Percentiles rank a stretch among this genome's conserved stretches.
These are phyloP conservation scores for Verticillium nubilum DNA, from an alignment of 2,329 filamentous ascomycete genomes.

Conservation along the genomic window DNA sequence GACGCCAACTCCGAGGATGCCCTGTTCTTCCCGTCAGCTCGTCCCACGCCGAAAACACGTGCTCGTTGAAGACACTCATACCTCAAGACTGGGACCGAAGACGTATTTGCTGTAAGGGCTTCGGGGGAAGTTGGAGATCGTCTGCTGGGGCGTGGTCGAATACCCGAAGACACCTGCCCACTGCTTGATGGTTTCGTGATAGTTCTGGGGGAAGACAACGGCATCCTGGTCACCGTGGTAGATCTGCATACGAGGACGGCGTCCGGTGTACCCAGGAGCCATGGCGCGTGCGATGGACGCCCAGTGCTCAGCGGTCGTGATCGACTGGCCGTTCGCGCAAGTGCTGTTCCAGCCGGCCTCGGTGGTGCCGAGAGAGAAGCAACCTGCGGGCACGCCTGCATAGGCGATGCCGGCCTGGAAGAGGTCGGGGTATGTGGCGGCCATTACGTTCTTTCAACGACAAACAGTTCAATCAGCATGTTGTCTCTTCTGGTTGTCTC, in stretches of 20 bases:
- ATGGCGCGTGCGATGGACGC: slow-evolving; percentile 35
- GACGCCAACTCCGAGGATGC: slow-evolving; percentile 8
- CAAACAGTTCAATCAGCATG: neutral
- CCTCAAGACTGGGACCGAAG: slow-evolving; percentile 27
- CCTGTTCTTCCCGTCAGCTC: slow-evolving; percentile 1
- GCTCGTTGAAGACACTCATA: neutral
- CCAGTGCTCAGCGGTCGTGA: slow-evolving; percentile 34
- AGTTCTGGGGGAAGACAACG: slow-evolving; percentile 47
- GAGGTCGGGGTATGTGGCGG: slow-evolving; percentile 49
- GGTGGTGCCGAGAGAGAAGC: slow-evolving; percentile 39
- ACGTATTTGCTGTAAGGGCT: slow-evolving; percentile 31
- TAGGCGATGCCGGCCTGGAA: slow-evolving; percentile 47
- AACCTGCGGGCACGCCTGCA: slow-evolving; percentile 50
- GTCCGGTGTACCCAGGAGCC: slow-evolving; percentile 44
- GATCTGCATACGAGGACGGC: slow-evolving; percentile 49
- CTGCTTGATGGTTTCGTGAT: slow-evolving; percentile 51
- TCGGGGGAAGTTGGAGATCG: slow-evolving; percentile 25
- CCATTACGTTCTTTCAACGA: slow-evolving; percentile 33
- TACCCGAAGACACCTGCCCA: slow-evolving; percentile 46
- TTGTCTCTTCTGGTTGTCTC: too few species aligned
- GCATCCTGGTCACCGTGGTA: slow-evolving; percentile 50
- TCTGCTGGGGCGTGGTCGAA: slow-evolving; percentile 21
- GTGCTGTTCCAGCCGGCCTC: slow-evolving; percentile 46
- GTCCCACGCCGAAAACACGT: neutral
- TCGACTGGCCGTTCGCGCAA: slow-evolving; percentile 45